Base-by-base conservation (phyloP, 768 basidiomycete genomes). In the Sarcodon sp. region DNA sequence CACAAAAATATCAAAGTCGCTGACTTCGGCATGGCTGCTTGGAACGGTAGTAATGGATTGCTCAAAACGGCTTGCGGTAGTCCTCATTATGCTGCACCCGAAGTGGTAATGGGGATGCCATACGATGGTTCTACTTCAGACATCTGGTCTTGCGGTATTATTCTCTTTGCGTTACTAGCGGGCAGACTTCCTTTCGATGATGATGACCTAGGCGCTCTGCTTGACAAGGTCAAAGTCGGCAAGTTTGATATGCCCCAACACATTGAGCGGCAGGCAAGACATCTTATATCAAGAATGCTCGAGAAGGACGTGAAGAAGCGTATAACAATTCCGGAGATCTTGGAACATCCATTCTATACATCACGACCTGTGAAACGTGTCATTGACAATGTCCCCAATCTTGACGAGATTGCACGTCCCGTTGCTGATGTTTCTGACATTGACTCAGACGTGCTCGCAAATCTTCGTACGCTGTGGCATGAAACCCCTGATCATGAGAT, bases 1-100 rank as follows among this genome's bases (percentile, higher is more conserved):
- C 68, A 87, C 57, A 77, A 74, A 53, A 91, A 90, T 55, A 82
- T 97, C 76, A 98, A 94, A 61, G 81, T 97, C 33, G 91, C 88
- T 2, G 93, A 97, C 65, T 93, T 96, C 60, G 92, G 93, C n/a
- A 92, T 96, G 87, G 91, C 92, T 3, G 86, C 87, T 33, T 92
- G 87, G 83, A 75, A 76, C 51, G 71, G 73, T 45, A 70, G 66
- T 10, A 69, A 72, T 36, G 66, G 71, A 12, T 61, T 80, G 61
- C 71, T 96, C 45, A 75, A 75, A 56, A 96, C 92, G 0, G 84
- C 86, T 18, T 96, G 93, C 55, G 93, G 93, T 32, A 90, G 87
- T 55, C 92, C 92, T 48, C 93, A 96, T 62, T 96, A 98, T 51
- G 91, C 91, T 13, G 87, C 87, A 10, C 92, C 93, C 0, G 93